Evolutionary conservation across 305 asterid species (phyloP).

Genomic region (Plantago coronopus): DNA sequence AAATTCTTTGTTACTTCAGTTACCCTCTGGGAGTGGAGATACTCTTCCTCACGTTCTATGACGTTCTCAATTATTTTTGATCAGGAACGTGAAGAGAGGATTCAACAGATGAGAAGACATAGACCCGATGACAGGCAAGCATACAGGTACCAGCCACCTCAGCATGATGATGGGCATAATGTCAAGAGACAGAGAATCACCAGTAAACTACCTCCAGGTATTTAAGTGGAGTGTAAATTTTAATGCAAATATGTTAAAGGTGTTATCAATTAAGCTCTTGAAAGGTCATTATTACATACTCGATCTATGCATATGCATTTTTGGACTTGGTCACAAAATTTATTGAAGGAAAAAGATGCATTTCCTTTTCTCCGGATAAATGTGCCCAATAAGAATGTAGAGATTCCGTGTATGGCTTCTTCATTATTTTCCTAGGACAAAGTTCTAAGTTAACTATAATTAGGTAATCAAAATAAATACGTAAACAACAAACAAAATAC

Average conservation of each 20-base stretch:
- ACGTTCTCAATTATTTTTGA: conserved; percentile 13
- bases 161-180: conserved; percentile 50
- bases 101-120: conserved; percentile 54
- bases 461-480: too few relatives aligned
- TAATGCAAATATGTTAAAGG: too few relatives aligned
- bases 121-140: conserved; percentile 66
- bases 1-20: not conserved
- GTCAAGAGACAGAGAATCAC: conserved; percentile 59
- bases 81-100: conserved; percentile 95
- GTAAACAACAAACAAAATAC: not conserved
- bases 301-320: too few relatives aligned
- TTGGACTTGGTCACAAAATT: too few relatives aligned
- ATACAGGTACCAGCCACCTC: conserved; percentile 47
- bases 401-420: too few relatives aligned
- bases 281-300: not conserved
- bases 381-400: too few relatives aligned
- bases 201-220: conserved; percentile 91
- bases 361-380: too few relatives aligned
- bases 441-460: too few relatives aligned
- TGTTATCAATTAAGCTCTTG: too few relatives aligned
- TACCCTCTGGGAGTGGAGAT: not conserved
- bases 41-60: not conserved
- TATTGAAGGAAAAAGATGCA: too few relatives aligned
- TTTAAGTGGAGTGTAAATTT: conserved; percentile 3
- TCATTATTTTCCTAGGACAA: too few relatives aligned